phyloP scores from a whole-genome alignment of 192 early-diverging fungal species.

The Borealophlyctis nickersoniae region DNA sequence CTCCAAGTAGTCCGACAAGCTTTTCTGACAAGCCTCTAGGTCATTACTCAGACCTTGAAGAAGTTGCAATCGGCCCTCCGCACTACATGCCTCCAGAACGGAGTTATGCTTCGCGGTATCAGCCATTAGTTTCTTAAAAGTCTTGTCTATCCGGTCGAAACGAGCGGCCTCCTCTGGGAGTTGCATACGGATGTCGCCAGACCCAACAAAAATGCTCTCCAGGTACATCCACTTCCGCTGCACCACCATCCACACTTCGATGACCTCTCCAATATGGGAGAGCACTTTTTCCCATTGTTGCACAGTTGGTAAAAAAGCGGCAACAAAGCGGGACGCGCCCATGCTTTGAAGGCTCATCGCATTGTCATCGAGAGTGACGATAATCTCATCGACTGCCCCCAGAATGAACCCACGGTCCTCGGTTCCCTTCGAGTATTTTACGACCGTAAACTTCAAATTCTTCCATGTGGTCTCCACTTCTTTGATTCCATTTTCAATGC shows the following conservation, averaged over 20 bases:
- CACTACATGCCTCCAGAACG: slow-evolving; percentile 55
- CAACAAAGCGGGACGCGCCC: slow-evolving; percentile 53
- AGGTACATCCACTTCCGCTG: slow-evolving; percentile 65
- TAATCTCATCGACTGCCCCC: slow-evolving; percentile 57
- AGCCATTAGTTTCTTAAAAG: slow-evolving; percentile 60
- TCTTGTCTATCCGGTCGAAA: slow-evolving; percentile 57
- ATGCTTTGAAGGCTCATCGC: slow-evolving; percentile 56
- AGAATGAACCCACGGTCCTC: slow-evolving; percentile 61
- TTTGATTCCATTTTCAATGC: slow-evolving; percentile 58
- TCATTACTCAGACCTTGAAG: slow-evolving; percentile 51
- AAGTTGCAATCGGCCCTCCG: slow-evolving; percentile 48
- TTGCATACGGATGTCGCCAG: slow-evolving; percentile 57
- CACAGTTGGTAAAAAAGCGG: slow-evolving; percentile 52
- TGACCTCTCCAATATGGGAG: slow-evolving; percentile 55
- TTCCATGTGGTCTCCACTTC: slow-evolving; percentile 56
- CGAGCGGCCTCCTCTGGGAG: slow-evolving; percentile 59
- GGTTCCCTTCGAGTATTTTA: slow-evolving; percentile 58
- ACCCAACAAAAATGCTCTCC: slow-evolving; percentile 59
- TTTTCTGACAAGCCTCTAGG: slow-evolving; percentile 60
- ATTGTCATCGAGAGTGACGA: slow-evolving; percentile 53
- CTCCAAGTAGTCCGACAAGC: slow-evolving; percentile 58
- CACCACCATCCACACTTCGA: slow-evolving; percentile 60
- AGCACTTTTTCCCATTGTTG: slow-evolving; percentile 62
- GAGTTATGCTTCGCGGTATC: slow-evolving; percentile 53
- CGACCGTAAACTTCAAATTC: slow-evolving; percentile 50